These are phyloP conservation scores for Cercospora citrullina DNA, from an alignment of 2,329 filamentous ascomycete genomes.

Conservation along the genomic window DNA sequence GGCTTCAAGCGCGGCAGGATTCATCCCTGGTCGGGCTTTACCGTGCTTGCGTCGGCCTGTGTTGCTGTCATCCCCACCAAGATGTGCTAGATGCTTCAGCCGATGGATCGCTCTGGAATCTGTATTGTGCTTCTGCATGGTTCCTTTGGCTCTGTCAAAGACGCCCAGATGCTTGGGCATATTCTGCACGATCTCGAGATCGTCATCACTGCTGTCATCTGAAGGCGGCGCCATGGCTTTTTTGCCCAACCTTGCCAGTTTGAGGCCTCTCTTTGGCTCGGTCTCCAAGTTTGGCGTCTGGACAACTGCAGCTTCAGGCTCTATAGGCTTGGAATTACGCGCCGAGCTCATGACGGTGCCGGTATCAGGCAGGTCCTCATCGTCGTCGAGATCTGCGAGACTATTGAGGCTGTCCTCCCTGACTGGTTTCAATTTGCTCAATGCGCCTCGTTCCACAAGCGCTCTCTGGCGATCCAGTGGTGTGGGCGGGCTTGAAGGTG, in stretches of 20 bases:
- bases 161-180: constrained; percentile 31
- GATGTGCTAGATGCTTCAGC: constrained; percentile 39
- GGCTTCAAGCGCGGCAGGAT: constrained; percentile 66
- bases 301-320: constrained; percentile 1
- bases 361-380: constrained; percentile 34
- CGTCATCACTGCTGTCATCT: constrained; percentile 50
- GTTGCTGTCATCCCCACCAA: constrained; percentile 44
- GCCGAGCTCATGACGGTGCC: constrained; percentile 35
- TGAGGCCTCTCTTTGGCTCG: constrained; percentile 27
- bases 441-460: constrained; percentile 36
- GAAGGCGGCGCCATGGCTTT: constrained; percentile 22
- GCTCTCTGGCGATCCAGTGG: constrained; percentile 40
- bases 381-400: constrained; percentile 31
- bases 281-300: not conserved
- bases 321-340: constrained; percentile 17
- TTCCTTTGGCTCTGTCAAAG: constrained; percentile 42
- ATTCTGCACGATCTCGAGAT: constrained; percentile 63
- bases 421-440: constrained; percentile 36
- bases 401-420: constrained; percentile 35
- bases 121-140: constrained; percentile 23
- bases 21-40: constrained; percentile 63
- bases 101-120: constrained; percentile 39
- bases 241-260: constrained; percentile 40
- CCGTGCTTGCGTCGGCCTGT: constrained; percentile 57
- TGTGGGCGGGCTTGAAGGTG: constrained; percentile 49